Base-by-base conservation (phyloP, 768 basidiomycete genomes). In the Leucocoprinus leucothites region DNA sequence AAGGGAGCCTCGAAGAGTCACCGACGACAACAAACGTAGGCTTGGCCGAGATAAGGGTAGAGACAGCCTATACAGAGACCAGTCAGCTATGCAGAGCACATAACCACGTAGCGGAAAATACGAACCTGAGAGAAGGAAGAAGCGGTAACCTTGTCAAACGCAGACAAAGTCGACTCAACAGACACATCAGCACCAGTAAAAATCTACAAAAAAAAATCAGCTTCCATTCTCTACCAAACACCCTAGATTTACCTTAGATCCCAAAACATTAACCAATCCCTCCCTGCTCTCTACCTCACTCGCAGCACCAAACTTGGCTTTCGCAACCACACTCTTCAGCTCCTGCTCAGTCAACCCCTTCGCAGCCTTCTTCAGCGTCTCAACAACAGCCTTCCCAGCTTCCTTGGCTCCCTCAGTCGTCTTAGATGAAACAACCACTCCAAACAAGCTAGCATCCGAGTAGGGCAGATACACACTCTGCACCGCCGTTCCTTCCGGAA, bases 1-100 rank as follows among this genome's bases (percentile, higher is more conserved):
- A 87, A 13, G 97, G 96, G 46, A 98, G 79, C 26, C 80, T 65
- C 62, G 77, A 72, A 60, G 85, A 72, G 65, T 96, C 85, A 43
- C 95, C 97, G 47, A 98, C 79, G 9, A 86, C 88, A 38, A 98
- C 92, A 61, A 80, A 92, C 22, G 93, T 94, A 18, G 95, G 91
- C 73, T 92, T 90, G 61, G 76, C 70, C 67, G 84, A 81, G 65
- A 90, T 70, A 43, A 96, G 79, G 35, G 80, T 69, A 2, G 85
- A 74, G 43, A 84, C 80, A 48, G 84, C 81, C 91, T 91, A 13
- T 28, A 52, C 22, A 26, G 38, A 14, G 6, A 51, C 0, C 18
- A 35, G 31, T 22, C 11, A 25, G 9, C 4, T 25, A 5, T 22
- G 4, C 21, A 35, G 49, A 36, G 11, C 3, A 28, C 16, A 42